Conservation (phyloP, 345 rosid genomes). For the Eutrema yunnanense region DNA sequence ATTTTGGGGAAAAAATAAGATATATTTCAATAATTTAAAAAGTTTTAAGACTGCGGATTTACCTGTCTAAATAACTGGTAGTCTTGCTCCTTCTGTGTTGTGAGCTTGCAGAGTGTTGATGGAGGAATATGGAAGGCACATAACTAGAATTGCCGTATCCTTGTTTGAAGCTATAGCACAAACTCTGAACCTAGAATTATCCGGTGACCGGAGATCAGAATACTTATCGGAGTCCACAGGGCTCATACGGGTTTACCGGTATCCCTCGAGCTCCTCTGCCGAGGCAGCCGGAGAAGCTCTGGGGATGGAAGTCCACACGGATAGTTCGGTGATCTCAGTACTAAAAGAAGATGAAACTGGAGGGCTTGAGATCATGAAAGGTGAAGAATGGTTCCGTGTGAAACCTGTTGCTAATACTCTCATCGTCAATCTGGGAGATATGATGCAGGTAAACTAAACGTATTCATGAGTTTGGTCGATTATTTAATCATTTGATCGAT, state of each 20-base stretch:
- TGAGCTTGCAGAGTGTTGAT: constrained; percentile 38
- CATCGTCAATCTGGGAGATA: constrained; percentile 70
- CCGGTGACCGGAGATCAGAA: constrained; percentile 8
- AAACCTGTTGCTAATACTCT: constrained; percentile 46
- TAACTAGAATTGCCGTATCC: constrained; percentile 38
- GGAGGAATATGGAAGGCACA: constrained; percentile 67
- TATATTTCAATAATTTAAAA: neutral
- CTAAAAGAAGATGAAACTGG: constrained; percentile 48
- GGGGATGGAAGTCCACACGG: constrained; percentile 71
- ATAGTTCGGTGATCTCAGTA: constrained; percentile 75
- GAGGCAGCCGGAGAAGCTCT: constrained; percentile 8
- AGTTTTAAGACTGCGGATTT: neutral
- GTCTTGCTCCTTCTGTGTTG: neutral
- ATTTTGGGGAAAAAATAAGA: no score
- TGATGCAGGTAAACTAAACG: constrained; percentile 58
- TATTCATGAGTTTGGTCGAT: neutral
- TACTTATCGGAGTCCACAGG: constrained; percentile 54
- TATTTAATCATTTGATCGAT: neutral
- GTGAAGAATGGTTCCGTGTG: constrained; percentile 48
- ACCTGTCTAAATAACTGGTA: neutral
- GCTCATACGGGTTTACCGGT: constrained; percentile 52
- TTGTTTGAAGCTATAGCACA: constrained; percentile 45
- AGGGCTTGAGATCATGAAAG: constrained; percentile 68
- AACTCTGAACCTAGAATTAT: constrained; percentile 40
- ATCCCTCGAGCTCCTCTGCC: constrained; percentile 29